Evolutionary conservation across 169 alveolate genomes (phyloP).

Genomic region (Cryptosporidium felis): DNA sequence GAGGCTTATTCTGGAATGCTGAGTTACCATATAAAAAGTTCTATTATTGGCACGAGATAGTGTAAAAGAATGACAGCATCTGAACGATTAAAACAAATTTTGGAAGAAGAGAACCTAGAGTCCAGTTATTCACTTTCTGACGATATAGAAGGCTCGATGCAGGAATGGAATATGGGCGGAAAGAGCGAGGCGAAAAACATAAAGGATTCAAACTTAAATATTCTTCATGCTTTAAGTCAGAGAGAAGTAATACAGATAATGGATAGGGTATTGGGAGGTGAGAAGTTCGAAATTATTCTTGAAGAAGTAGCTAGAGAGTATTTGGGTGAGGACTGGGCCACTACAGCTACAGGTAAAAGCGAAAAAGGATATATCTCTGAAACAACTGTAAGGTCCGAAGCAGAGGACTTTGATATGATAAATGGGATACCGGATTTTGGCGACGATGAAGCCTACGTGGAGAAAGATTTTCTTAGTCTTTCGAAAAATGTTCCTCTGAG

Average conservation of each 20-base stretch:
- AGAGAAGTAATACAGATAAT: conserved; percentile 74
- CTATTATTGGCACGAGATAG: neutral
- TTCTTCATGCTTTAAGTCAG: conserved; percentile 74
- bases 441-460: conserved; percentile 56
- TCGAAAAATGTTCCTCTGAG: conserved; percentile 76
- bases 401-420: neutral
- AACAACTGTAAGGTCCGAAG: conserved; percentile 49
- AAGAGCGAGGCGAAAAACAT: conserved; percentile 71
- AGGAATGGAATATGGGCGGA: conserved; percentile 18
- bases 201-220: conserved; percentile 72
- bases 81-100: conserved; percentile 73
- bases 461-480: conserved; percentile 62
- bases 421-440: neutral
- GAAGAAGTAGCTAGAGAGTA: conserved; percentile 49
- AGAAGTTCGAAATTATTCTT: conserved; percentile 48
- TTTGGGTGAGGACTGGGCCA: conserved; percentile 25
- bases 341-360: neutral
- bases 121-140: neutral
- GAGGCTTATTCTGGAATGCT: neutral
- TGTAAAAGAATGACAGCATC: conserved; percentile 30
- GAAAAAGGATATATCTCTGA: conserved; percentile 7
- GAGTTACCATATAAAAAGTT: neutral
- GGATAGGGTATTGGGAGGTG: conserved; percentile 74
- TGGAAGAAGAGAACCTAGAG: conserved; percentile 72
- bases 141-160: conserved; percentile 26